These are phyloP conservation scores for Penicillium griseofulvum DNA, from an alignment of 2,329 filamentous ascomycete species.

Conservation along the genomic window DNA sequence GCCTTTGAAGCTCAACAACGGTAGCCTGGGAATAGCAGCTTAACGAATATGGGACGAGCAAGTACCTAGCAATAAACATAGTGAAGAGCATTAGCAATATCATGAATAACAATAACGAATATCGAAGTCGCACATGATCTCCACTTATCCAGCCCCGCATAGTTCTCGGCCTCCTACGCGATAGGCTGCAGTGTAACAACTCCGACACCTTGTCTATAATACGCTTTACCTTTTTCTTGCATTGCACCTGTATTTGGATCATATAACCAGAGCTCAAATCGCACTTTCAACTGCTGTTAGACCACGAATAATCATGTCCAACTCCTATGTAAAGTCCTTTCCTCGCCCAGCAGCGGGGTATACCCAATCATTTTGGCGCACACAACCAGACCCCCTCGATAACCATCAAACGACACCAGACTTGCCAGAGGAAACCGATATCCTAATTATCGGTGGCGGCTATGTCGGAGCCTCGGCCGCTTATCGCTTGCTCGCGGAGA, in stretches of 20 bases:
- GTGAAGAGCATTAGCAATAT: neutral
- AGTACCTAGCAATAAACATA: neutral
- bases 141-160: neutral
- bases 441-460: slow-evolving; percentile 49
- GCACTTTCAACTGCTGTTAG: neutral
- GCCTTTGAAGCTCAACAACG: slow-evolving; percentile 10
- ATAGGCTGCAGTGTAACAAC: neutral
- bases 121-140: no score
- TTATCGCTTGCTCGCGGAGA: slow-evolving; percentile 37
- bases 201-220: neutral
- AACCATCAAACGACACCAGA: slow-evolving; percentile 7
- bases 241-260: neutral
- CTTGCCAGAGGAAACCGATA: slow-evolving; percentile 40
- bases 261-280: neutral
- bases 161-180: neutral
- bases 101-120: neutral
- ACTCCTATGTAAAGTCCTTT: neutral
- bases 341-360: slow-evolving; percentile 2
- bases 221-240: neutral
- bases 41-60: neutral
- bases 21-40: neutral
- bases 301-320: neutral
- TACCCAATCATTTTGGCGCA: slow-evolving; percentile 9
- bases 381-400: neutral
- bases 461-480: slow-evolving; percentile 46